Base-by-base conservation (phyloP, 768 basidiomycete species). In the Serendipita sp. region DNA sequence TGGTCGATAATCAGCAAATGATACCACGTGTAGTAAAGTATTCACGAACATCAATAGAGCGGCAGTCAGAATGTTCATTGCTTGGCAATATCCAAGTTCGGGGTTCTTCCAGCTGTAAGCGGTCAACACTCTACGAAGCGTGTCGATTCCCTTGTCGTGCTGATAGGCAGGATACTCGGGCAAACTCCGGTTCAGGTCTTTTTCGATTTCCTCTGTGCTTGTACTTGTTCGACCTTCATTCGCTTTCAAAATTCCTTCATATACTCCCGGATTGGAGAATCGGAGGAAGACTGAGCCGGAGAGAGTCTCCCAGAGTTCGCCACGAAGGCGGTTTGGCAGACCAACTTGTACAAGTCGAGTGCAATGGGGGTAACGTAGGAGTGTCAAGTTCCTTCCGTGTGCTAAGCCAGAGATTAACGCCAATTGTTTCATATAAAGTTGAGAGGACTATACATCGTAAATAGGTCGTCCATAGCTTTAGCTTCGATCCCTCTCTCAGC, bases 151-250 rank as follows among this genome's bases (percentile, higher is more conserved):
- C 41, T 89, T 85, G 30, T 89, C 85, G 7, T 81, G 81, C 70
- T 99, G 96, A 71, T 96, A 99, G 2, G 92, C 96, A 17, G 90
- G 85, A 72, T 97, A 99, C 71, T 99, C 96, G 0, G 96, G 96
- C 62, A 99, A 75, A 75, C 90, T 93, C 38, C 96, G 80, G 72
- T 96, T 94, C 28, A 99, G 74, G 72, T 99, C 96, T 72, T 99
- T 99, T 76, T 98, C 96, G 44, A 99, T 99, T 71, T 99, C 96
- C 70, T 99, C 96, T 0, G 94, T 95, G 66, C 91, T 91, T 7
- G 88, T 88, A 58, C 79, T 91, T 22, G 82, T 85, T 64, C 83
- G 81, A 4, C 90, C 93, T 64, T 79, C 77, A 71, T 92, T 84
- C 34, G 34, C 83, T 61, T 82, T 79, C 3, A 97, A 74, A 16